Conservation (phyloP, 176 grass and related monocot species). For the Musa schizocarpa region DNA sequence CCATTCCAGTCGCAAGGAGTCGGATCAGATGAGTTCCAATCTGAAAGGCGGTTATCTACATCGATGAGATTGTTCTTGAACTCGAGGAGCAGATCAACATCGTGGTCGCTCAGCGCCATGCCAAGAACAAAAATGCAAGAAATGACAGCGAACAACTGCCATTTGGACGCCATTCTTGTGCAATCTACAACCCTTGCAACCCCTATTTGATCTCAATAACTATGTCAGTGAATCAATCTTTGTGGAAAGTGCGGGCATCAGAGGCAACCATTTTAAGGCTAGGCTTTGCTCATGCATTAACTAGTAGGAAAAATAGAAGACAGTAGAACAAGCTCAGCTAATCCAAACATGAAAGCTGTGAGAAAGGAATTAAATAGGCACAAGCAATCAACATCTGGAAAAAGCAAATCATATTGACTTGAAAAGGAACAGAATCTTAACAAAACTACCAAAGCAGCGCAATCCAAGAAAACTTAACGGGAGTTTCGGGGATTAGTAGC, state of each 20-base stretch:
- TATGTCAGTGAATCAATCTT: background rate
- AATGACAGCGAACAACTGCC: slow-evolving; percentile 3
- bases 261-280: too few relatives aligned
- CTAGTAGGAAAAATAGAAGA: background rate
- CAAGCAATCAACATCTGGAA: background rate
- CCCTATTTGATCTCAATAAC: background rate
- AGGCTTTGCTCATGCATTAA: background rate
- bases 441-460: background rate
- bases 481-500: background rate
- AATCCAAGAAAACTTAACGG: background rate
- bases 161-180: background rate
- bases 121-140: slow-evolving; percentile 3
- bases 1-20: slow-evolving; percentile 66
- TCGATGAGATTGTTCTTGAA: slow-evolving; percentile 58
- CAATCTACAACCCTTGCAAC: too few relatives aligned
- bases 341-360: background rate
- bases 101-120: background rate
- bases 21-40: slow-evolving; percentile 34
- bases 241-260: background rate
- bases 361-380: background rate
- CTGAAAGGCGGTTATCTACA: slow-evolving; percentile 38
- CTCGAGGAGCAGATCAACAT: slow-evolving; percentile 27
- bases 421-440: background rate
- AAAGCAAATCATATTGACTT: background rate
- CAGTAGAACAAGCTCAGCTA: background rate